Percentiles rank a stretch among this genome's conserved stretches.
Evolutionary conservation across 371 early-diverging fungal species (phyloP).

Genomic region (Haplosporangium sp.): DNA sequence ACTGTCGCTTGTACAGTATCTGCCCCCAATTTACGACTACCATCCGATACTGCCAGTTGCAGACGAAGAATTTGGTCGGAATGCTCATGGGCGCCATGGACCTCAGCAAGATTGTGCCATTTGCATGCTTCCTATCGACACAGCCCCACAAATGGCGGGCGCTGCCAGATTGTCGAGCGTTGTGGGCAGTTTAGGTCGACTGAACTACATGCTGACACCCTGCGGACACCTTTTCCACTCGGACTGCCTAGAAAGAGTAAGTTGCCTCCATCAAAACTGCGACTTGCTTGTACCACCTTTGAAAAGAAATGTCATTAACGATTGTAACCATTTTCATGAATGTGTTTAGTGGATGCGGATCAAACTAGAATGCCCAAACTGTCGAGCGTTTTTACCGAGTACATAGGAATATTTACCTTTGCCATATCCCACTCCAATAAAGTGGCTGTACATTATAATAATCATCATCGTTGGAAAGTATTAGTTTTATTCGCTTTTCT

Average conservation of each 20-base stretch:
- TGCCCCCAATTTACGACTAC: slow-evolving; percentile 80
- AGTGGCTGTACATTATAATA: no score
- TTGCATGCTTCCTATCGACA: slow-evolving; percentile 78
- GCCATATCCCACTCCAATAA: not conserved
- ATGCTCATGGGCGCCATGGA: slow-evolving; percentile 28
- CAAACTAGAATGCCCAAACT: slow-evolving; percentile 83
- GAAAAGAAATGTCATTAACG: not conserved
- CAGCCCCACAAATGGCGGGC: slow-evolving; percentile 34
- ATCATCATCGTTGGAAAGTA: no score
- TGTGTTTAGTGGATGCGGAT: slow-evolving; percentile 82
- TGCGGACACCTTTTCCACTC: slow-evolving; percentile 87
- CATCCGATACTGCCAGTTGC: slow-evolving; percentile 67
- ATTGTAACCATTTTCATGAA: not conserved
- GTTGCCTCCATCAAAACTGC: not conserved
- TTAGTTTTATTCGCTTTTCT: no score
- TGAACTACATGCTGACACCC: slow-evolving; percentile 85
- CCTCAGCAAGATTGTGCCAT: slow-evolving; percentile 76
- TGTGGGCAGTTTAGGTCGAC: slow-evolving; percentile 60
- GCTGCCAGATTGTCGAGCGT: slow-evolving; percentile 59
- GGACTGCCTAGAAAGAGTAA: slow-evolving; percentile 77
- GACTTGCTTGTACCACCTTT: not conserved
- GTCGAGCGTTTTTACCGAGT: slow-evolving; percentile 71
- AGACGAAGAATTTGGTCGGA: slow-evolving; percentile 60
- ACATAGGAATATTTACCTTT: slow-evolving; percentile 3
- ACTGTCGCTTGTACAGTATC: slow-evolving; percentile 49